Base-by-base conservation (phyloP, 768 basidiomycete genomes). In the Tulasnella sp. region DNA sequence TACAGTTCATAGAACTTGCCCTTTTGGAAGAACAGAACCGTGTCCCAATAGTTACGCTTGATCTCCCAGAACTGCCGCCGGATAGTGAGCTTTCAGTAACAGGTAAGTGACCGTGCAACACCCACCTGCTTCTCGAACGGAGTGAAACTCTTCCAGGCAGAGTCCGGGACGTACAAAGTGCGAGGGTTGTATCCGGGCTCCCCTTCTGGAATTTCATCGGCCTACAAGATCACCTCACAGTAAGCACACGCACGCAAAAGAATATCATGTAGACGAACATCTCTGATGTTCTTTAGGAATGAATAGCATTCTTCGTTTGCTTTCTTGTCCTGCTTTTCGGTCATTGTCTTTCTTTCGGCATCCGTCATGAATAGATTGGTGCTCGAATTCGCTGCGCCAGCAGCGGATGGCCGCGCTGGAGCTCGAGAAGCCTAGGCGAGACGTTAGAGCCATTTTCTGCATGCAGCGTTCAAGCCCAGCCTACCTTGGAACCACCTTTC, bases 11-110 rank as follows among this genome's bases (percentile, higher is more conserved):
- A 84, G 77, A 81, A 81, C 72, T 84, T 82, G 54, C 97, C 97
- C 89, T 99, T 99, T 84, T 99, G 97, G 84, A 99, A 99, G 86
- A 99, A 98, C 68, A 99, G 83, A 80, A 93, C 92, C 22, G 97
- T 99, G 83, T 99, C 97, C 81, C 90, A 98, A 81, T 99, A 96
- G 80, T 96, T 91, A 83, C 97, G 94, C 82, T 98, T 99, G 85
- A 99, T 99, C 87, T 94, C 83, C 85, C 86, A 86, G 79, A 83
- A 83, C 79, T 80, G 73, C 82, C 54, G 73, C 71, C 12, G 49
- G 8, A 34, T 54, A 7, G 49, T 42, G 68, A 29, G 42, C 12
- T 17, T 19, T n/a, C n/a, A n/a, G n/a, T n/a, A n/a, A n/a, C n/a
- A n/a, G n/a, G n/a, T n/a, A n/a, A n/a, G n/a, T n/a, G n/a, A n/a